Percentiles rank a stretch among this genome's conserved stretches.
Evolutionary conservation across 169 alveolate genomes (phyloP).

Genomic region (Plasmodium sp.): DNA sequence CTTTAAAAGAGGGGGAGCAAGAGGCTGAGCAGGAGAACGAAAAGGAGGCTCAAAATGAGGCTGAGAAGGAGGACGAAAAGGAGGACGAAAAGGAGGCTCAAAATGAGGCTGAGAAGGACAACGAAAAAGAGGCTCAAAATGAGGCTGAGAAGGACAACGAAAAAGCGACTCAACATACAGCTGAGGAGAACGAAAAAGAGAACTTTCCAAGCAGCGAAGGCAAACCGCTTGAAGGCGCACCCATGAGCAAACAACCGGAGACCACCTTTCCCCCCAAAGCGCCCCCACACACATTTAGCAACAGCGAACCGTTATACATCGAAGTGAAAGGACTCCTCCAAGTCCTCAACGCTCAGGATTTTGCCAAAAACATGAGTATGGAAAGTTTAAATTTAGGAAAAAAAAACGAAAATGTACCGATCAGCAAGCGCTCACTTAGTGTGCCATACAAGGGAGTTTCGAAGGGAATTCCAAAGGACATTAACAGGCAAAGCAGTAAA

Average conservation of each 20-base stretch:
- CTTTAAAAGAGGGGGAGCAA: background rate
- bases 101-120: background rate
- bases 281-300: background rate
- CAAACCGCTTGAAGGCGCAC: background rate
- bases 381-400: background rate
- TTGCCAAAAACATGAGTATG: constrained; percentile 42
- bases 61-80: too few relatives aligned
- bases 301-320: constrained; percentile 40
- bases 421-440: constrained; percentile 50
- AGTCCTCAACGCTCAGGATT: constrained; percentile 52
- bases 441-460: constrained; percentile 49
- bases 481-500: constrained; percentile 25
- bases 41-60: background rate
- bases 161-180: background rate
- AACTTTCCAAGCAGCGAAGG: constrained; percentile 3
- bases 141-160: constrained; percentile 10
- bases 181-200: background rate
- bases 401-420: constrained; percentile 12
- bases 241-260: background rate
- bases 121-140: background rate
- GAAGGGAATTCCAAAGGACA: constrained; percentile 22
- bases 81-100: constrained; percentile 4
- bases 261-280: constrained; percentile 6
- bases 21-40: background rate
- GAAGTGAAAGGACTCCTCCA: constrained; percentile 73